Conservation (phyloP, 345 rosid genomes). For the Nasturtium officinale region DNA sequence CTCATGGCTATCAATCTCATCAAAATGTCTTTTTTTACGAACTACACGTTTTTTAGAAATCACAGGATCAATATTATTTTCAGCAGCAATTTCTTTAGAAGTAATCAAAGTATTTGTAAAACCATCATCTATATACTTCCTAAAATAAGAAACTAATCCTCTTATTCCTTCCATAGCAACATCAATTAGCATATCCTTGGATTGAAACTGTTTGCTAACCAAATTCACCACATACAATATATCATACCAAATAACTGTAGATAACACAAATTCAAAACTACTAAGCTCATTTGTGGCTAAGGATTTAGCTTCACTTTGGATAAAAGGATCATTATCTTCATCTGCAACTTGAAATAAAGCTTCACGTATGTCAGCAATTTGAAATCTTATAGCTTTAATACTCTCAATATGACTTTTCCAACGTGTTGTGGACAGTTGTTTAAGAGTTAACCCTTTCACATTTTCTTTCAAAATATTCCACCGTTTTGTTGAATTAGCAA, state of each 20-base stretch:
- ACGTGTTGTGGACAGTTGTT: background rate
- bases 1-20: background rate
- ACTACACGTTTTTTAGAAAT: background rate
- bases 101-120: background rate
- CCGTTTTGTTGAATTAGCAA: too few species aligned
- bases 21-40: background rate
- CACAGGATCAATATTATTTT: background rate
- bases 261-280: slow-evolving; percentile 5
- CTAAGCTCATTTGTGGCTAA: background rate
- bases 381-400: background rate
- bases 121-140: background rate
- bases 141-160: background rate
- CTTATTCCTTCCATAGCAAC: background rate
- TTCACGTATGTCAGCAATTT: too few species aligned
- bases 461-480: too few species aligned
- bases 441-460: background rate
- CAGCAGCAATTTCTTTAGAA: background rate
- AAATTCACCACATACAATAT: background rate
- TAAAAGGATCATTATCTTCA: too few species aligned
- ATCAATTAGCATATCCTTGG: background rate
- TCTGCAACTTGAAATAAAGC: too few species aligned
- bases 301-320: background rate
- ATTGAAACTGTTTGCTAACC: background rate
- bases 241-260: background rate
- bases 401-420: background rate